A percentile compares a stretch with the other conserved stretches of the same genome.
Conservation (phyloP, 2,329 filamentous ascomycete genomes). For the Parafenestella ontariensis region DNA sequence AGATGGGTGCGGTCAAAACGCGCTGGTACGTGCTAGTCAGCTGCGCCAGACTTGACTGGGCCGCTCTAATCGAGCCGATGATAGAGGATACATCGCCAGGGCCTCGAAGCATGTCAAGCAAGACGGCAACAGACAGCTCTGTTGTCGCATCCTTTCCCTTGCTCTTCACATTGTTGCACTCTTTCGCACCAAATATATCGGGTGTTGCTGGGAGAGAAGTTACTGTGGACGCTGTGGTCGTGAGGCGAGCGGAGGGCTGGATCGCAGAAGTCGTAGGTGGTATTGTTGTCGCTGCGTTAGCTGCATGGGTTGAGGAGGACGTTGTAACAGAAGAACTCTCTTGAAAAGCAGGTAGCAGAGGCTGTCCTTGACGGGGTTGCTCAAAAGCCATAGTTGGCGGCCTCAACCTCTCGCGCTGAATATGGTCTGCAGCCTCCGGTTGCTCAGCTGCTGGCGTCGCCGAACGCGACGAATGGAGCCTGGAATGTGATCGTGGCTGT, state of each 20-base stretch:
- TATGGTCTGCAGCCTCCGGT: no score
- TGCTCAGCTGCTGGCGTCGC: no score
- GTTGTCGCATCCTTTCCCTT: background rate
- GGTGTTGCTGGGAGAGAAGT: background rate
- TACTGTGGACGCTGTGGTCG: background rate
- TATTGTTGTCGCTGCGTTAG: no score
- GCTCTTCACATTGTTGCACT: background rate
- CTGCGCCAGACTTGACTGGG: background rate
- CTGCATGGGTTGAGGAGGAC: no score
- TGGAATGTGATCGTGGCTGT: background rate
- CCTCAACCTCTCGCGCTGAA: no score
- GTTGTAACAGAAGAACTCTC: no score
- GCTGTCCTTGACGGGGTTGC: background rate
- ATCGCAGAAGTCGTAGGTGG: no score
- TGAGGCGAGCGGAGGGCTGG: no score
- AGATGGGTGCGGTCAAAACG: background rate
- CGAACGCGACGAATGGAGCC: background rate
- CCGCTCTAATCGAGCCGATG: background rate
- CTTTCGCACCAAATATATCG: background rate
- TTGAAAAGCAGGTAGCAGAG: no score
- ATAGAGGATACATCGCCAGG: background rate
- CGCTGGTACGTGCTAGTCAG: background rate
- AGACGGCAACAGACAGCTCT: background rate
- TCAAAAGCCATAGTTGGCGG: background rate
- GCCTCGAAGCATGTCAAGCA: background rate